A percentile compares a stretch with the other conserved stretches of the same genome.
Evolutionary conservation across 169 alveolate species (phyloP).

Genomic region (Plasmodium fragile): DNA sequence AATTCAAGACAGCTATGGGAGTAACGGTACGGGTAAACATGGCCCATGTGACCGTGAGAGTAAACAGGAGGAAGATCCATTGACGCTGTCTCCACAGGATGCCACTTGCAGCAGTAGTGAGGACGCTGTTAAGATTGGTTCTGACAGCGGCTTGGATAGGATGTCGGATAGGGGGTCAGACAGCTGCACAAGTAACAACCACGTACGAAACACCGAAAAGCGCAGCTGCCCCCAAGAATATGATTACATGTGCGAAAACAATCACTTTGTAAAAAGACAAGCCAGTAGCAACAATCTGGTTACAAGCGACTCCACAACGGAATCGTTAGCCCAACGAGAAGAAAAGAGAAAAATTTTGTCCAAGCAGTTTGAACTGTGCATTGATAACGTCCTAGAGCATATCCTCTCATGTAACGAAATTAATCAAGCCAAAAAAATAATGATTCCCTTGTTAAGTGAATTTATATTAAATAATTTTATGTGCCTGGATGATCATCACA

Average conservation of each 20-base stretch:
- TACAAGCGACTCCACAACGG: neutral
- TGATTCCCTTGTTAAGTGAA: conserved; percentile 48
- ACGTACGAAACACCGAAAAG: neutral
- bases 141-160: neutral
- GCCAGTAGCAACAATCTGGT: neutral
- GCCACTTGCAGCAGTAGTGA: neutral
- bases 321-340: neutral
- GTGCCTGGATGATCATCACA: conserved; percentile 2
- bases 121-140: neutral
- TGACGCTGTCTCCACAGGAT: neutral
- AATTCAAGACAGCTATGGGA: conserved; percentile 17
- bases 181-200: neutral
- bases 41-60: neutral
- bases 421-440: conserved; percentile 48
- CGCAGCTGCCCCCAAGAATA: neutral
- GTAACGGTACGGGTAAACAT: neutral
- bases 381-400: conserved; percentile 36
- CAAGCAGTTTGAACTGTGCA: conserved; percentile 23
- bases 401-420: conserved; percentile 56
- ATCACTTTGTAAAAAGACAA: neutral
- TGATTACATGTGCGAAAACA: neutral
- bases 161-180: neutral
- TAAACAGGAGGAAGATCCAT: neutral
- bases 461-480: conserved; percentile 50
- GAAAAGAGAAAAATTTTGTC: conserved; percentile 1